A percentile compares a stretch with the other conserved stretches of the same genome.
Evolutionary conservation across 1,284 basidiomycete genomes (phyloP).

Genomic region (Malassezia furfur): DNA sequence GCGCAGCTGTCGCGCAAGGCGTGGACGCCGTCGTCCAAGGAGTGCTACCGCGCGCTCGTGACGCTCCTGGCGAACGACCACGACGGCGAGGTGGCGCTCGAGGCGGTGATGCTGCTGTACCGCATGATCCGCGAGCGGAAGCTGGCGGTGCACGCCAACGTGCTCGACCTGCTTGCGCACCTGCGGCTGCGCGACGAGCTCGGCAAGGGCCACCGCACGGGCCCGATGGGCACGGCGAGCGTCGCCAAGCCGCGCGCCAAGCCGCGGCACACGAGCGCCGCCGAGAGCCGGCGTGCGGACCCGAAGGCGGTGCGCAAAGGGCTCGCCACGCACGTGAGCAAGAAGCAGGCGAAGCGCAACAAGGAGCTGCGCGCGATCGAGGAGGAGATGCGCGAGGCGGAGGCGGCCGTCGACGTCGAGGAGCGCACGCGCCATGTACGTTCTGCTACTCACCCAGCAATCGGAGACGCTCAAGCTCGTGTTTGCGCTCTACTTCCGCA

Average conservation of each 20-base stretch:
- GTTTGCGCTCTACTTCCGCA: constrained; percentile 93
- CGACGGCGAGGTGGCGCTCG: constrained; percentile 70
- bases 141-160: constrained; percentile 79
- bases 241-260: constrained; percentile 55
- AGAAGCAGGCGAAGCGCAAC: constrained; percentile 41
- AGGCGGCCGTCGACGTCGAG: constrained; percentile 85
- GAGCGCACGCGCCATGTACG: constrained; percentile 71
- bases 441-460: constrained; percentile 56
- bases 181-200: constrained; percentile 82
- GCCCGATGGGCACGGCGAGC: constrained; percentile 54
- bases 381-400: constrained; percentile 55
- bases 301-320: constrained; percentile 43
- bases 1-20: constrained; percentile 62
- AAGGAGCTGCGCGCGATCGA: constrained; percentile 37
- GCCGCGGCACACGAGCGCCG: constrained; percentile 56
- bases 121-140: constrained; percentile 91
- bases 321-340: constrained; percentile 33
- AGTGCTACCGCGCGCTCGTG: constrained; percentile 71
- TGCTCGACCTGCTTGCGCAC: constrained; percentile 73
- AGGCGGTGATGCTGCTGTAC: constrained; percentile 79
- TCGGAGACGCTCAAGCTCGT: constrained; percentile 96
- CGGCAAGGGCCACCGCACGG: constrained; percentile 2
- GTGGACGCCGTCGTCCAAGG: constrained; percentile 60
- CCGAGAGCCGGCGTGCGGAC: constrained; percentile 35
- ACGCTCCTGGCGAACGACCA: constrained; percentile 70